Percentiles rank a stretch among this genome's conserved stretches.
Evolutionary conservation across 495 filamentous ascomycete species (phyloP).

Genomic region (Penicillium atrosanguineum): DNA sequence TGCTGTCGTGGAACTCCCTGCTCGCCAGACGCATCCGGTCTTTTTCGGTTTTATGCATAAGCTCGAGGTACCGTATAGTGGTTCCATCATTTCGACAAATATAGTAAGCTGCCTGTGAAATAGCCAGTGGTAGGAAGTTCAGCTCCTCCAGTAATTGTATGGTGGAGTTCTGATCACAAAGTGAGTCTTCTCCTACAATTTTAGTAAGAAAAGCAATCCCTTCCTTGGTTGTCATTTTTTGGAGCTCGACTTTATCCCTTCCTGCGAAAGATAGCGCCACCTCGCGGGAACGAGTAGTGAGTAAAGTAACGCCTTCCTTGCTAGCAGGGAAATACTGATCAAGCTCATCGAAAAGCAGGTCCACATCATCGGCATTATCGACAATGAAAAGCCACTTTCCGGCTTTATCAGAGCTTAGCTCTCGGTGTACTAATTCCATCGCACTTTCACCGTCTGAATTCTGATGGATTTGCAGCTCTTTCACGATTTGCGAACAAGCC

Average conservation of each 20-base stretch:
- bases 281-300: neutral
- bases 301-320: neutral
- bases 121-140: constrained; percentile 29
- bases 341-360: neutral
- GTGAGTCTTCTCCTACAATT: constrained; percentile 12
- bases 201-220: constrained; percentile 13
- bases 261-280: constrained; percentile 13
- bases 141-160: constrained; percentile 24
- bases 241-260: constrained; percentile 18
- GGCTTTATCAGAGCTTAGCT: constrained; percentile 1
- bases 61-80: constrained; percentile 38
- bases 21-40: constrained; percentile 34
- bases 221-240: constrained; percentile 9
- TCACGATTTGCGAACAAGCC: constrained; percentile 5
- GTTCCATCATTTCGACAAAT: constrained; percentile 34
- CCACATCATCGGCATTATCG: constrained; percentile 3
- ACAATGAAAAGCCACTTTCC: constrained; percentile 3
- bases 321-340: neutral
- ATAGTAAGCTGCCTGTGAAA: constrained; percentile 33
- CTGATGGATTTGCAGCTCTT: neutral
- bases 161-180: constrained; percentile 6
- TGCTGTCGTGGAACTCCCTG: constrained; percentile 41
- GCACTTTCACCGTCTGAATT: constrained; percentile 5
- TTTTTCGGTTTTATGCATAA: constrained; percentile 37
- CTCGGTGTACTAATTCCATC: neutral